Evolutionary conservation across 139 green algal species (phyloP), one percentile per base, ranked within the genome.

Genomic region (Ettlia oleoabundans): DNA sequence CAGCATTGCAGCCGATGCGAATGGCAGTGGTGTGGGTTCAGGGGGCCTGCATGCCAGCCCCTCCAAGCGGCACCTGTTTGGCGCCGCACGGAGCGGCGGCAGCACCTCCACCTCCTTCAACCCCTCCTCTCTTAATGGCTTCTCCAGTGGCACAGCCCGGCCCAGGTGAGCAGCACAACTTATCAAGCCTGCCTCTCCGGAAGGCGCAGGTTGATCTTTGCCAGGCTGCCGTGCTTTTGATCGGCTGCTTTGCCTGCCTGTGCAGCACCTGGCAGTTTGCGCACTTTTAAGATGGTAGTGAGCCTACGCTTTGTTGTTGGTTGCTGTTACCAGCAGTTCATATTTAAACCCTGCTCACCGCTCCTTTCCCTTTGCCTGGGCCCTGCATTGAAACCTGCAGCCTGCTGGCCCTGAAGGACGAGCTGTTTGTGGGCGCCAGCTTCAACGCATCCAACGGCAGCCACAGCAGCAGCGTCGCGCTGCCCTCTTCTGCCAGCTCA

Each of bases 391-490:
- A 32, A 22, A 15, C 21, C 35, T 53, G 75, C 75, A 81, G 75
- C 75, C 38, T 81, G 38, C 75, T 81, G 75, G 41, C 55, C 41
- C 58, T 81, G 28, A 81, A 81, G 62, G 58, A 70, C 18, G 75
- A 81, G 75, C 75, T 81, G 4, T 81, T 81, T 42, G n/a, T 26
- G 2, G 22, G 38, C 4, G 75, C 58, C 58, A 68, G 32, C 37
- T 35, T 47, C 73, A 53, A 38, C 26, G 38, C 26, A 24, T n/a
- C 47, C 72, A 40, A 33, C 47, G 32, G 72, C 68, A 35, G 22
- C 51, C 33, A 66, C 72, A 65, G 33, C 72, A 30, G 64, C 64
- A 43, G 64, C 64, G 42, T 47, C 32, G 66, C 66, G 42, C 66
- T 4, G 42, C 13, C 47, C 47, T 58, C 47, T 42, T n/a, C 73